These are phyloP conservation scores for Spencermartinsiella europaea DNA, from an alignment of 805 yeast species.

Conservation along the genomic window DNA sequence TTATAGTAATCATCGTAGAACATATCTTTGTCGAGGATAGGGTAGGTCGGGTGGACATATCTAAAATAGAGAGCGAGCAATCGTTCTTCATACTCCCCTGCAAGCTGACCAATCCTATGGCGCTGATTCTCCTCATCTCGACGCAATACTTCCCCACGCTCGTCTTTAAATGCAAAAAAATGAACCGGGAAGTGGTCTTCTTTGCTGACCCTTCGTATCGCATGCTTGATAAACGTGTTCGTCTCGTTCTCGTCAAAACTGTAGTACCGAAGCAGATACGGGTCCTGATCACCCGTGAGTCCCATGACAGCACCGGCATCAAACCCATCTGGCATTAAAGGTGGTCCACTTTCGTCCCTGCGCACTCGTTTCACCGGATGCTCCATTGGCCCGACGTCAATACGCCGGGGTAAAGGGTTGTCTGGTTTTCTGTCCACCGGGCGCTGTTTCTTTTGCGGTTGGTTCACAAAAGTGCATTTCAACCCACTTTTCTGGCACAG, in stretches of 20 bases:
- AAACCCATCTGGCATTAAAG: constrained; percentile 23
- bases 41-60: constrained; percentile 32
- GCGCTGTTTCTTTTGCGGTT: constrained; percentile 17
- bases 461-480: constrained; percentile 19
- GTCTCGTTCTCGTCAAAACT: constrained; percentile 19
- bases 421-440: not conserved
- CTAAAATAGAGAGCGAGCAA: constrained; percentile 30
- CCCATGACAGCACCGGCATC: constrained; percentile 28
- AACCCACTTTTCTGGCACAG: constrained; percentile 17
- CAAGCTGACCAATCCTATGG: constrained; percentile 12
- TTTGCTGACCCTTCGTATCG: constrained; percentile 22
- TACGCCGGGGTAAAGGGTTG: not conserved
- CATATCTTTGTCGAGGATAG: constrained; percentile 30
- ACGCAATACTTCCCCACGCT: constrained; percentile 6
- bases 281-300: constrained; percentile 31
- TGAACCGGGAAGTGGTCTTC: constrained; percentile 24
- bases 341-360: constrained; percentile 16
- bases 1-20: constrained; percentile 29
- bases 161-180: constrained; percentile 22
- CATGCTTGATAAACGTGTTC: constrained; percentile 27
- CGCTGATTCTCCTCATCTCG: constrained; percentile 13
- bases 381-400: constrained; percentile 15
- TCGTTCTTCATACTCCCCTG: constrained; percentile 23
- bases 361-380: constrained; percentile 13
- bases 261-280: constrained; percentile 26